These are phyloP conservation scores for Solanum chilense DNA, from an alignment of 257 asterid genomes.

Conservation along the genomic window DNA sequence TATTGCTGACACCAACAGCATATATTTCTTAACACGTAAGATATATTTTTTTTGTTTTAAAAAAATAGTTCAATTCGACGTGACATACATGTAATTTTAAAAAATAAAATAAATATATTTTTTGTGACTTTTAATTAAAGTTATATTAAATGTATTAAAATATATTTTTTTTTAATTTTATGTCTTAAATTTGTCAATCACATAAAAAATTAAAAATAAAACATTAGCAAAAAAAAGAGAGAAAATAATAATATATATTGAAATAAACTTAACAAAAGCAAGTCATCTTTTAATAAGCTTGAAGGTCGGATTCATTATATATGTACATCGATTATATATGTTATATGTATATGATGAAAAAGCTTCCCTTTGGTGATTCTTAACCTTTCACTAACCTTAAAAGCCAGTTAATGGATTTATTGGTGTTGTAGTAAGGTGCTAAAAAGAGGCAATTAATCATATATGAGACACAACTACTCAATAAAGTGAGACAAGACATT, in stretches of 20 bases:
- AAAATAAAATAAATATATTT: too few species aligned
- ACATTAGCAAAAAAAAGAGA: rapidly evolving
- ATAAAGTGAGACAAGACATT: not conserved
- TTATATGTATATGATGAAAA: not conserved
- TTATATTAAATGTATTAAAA: too few species aligned
- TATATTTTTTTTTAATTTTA: too few species aligned
- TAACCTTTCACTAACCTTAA: not conserved
- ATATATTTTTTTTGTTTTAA: not conserved
- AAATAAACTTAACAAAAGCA: too few species aligned
- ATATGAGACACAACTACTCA: not conserved
- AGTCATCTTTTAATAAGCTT: not conserved
- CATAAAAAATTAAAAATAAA: too few species aligned
- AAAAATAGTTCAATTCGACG: too few species aligned
- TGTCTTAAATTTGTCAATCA: too few species aligned
- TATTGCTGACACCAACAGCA: not conserved
- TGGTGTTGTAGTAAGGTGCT: not conserved
- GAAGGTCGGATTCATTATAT: too few species aligned
- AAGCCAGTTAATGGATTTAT: not conserved
- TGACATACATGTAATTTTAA: rapidly evolving
- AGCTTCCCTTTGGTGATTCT: not conserved
- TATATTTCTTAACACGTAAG: not conserved
- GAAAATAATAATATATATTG: too few species aligned
- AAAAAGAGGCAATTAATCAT: not conserved
- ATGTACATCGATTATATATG: not conserved
- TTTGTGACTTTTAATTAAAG: too few species aligned